Percentiles rank a stretch among this genome's conserved stretches.
phyloP scores from a whole-genome alignment of 108 stramenopile genomes.

The Cyclotella choctawhatcheeana region DNA sequence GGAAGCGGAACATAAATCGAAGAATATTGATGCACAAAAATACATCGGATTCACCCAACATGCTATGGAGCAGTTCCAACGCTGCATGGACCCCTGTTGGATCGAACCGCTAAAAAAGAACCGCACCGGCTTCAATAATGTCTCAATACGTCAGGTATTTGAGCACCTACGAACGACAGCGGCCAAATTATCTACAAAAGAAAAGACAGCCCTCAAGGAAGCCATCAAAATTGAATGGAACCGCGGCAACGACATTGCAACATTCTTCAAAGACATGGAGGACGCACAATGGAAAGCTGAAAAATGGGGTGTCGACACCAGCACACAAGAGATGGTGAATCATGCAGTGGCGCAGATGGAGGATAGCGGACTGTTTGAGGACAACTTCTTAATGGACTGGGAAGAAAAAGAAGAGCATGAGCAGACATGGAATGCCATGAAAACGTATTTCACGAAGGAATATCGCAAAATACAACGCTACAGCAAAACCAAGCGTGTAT shows the following conservation, averaged over 20 bases:
- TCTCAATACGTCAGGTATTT: not conserved
- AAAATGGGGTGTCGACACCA: not conserved
- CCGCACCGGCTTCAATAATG: not conserved
- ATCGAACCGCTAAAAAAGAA: not conserved
- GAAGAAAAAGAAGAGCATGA: not conserved
- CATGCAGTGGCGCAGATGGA: conserved; percentile 3
- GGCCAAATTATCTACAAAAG: not conserved
- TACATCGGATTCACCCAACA: not conserved
- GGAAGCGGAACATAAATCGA: conserved; percentile 2
- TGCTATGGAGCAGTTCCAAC: not conserved
- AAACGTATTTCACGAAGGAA: not conserved
- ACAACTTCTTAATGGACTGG: not conserved
- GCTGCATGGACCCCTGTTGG: conserved; percentile 4
- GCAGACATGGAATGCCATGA: not conserved
- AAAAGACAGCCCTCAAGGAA: not conserved
- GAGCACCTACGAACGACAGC: not conserved
- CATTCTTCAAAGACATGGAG: not conserved
- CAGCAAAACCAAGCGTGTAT: not conserved
- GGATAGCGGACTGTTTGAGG: conserved; percentile 4
- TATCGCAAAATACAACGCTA: not conserved
- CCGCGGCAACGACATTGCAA: not conserved
- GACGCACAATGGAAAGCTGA: not conserved
- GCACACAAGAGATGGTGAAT: not conserved
- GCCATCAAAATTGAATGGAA: not conserved
- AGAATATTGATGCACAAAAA: not conserved